phyloP scores from a whole-genome alignment of 2,329 filamentous ascomycete genomes.

The Aureobasidium sp. region DNA sequence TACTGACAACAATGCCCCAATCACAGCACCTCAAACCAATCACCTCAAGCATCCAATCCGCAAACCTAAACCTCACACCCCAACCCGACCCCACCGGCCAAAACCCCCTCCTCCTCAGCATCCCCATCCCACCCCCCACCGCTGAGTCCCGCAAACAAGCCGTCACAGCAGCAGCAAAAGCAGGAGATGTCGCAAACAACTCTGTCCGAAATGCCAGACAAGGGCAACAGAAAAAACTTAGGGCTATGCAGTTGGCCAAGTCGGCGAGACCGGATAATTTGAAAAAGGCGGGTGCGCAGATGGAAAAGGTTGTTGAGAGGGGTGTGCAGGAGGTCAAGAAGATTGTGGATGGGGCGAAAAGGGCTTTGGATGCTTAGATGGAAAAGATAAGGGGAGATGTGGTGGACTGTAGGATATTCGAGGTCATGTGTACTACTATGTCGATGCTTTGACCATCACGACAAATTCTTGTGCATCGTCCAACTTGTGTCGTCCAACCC shows the following conservation, averaged over 20 bases:
- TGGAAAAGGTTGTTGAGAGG: constrained; percentile 47
- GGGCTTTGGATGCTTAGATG: constrained; percentile 32
- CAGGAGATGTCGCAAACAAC: constrained; percentile 36
- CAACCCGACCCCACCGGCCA: constrained; percentile 43
- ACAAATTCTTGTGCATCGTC: neutral
- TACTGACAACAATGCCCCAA: neutral
- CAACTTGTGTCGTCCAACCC: no score
- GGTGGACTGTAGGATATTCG: neutral
- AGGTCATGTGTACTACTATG: neutral
- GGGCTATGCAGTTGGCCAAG: constrained; percentile 37
- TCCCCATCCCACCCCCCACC: constrained; percentile 52
- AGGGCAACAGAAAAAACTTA: constrained; percentile 43
- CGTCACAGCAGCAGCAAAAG: constrained; percentile 34
- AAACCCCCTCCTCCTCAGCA: constrained; percentile 45
- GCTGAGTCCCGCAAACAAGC: constrained; percentile 45
- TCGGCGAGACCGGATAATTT: constrained; percentile 42
- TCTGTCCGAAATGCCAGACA: constrained; percentile 38
- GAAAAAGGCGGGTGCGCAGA: constrained; percentile 41
- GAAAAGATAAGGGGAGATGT: neutral
- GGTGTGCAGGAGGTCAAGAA: constrained; percentile 42
- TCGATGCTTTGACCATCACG: neutral
- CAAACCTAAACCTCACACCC: constrained; percentile 44
- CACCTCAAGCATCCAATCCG: constrained; percentile 46
- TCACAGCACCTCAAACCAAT: constrained; percentile 50
- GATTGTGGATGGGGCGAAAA: constrained; percentile 42